A percentile compares a stretch with the other conserved stretches of the same genome.
phyloP scores from a whole-genome alignment of 345 rosid genomes.

The Lenwebbia sp. region DNA sequence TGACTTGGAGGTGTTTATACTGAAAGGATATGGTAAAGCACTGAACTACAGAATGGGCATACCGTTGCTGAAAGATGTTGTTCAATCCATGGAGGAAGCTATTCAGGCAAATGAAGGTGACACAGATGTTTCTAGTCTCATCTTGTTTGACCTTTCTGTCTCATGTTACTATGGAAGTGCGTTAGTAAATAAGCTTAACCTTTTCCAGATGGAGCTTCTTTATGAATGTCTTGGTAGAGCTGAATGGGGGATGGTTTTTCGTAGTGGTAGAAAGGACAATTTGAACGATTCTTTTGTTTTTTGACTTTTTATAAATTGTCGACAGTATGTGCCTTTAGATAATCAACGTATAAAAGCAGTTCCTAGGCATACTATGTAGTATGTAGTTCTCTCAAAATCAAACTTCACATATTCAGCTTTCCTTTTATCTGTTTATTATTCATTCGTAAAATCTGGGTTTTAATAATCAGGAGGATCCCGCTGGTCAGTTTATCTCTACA shows the following conservation, averaged over 20 bases:
- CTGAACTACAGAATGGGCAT: slow-evolving; percentile 86
- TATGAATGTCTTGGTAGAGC: neutral
- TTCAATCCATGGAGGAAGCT: slow-evolving; percentile 85
- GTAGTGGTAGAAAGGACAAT: neutral
- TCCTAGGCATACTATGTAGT: neutral
- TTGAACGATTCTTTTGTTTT: neutral
- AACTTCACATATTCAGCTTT: neutral
- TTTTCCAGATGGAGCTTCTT: neutral
- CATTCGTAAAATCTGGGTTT: neutral
- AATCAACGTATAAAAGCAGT: neutral
- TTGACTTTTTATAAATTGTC: neutral
- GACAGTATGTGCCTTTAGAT: neutral
- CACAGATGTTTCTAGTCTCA: neutral
- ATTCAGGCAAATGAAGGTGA: slow-evolving; percentile 73
- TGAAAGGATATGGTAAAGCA: slow-evolving; percentile 84
- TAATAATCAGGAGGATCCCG: neutral
- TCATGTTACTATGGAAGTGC: neutral
- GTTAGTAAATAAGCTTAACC: neutral
- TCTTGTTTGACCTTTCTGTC: neutral
- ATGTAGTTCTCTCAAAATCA: neutral
- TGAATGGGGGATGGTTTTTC: neutral
- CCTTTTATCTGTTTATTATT: neutral
- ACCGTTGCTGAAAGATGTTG: slow-evolving; percentile 74
- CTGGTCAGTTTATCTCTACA: neutral
- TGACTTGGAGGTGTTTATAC: slow-evolving; percentile 68